phyloP scores from a whole-genome alignment of 2,329 filamentous ascomycete genomes.

The Sporothrix dimorphospora region DNA sequence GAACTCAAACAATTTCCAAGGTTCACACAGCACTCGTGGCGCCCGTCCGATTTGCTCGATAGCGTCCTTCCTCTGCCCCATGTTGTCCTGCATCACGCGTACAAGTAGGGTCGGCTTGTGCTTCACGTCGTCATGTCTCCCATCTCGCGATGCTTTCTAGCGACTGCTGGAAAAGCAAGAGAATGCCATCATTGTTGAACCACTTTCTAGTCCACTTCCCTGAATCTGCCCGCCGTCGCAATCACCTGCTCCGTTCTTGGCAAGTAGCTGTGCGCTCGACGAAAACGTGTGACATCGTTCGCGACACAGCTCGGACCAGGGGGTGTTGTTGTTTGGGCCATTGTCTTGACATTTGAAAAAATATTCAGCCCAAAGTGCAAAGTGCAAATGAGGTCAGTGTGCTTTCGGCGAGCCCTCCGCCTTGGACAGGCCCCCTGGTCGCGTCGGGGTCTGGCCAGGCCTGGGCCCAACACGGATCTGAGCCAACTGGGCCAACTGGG shows the following conservation, averaged over 20 bases:
- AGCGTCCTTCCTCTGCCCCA: not conserved
- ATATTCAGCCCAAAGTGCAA: not conserved
- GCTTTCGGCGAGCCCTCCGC: not conserved
- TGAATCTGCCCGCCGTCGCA: not conserved
- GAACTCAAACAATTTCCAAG: not conserved
- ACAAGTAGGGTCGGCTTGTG: not conserved
- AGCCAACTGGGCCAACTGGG: not conserved
- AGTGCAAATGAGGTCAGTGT: slow-evolving; percentile 22
- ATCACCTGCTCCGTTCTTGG: not conserved
- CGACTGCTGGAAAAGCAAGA: not conserved
- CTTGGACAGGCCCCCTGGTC: not conserved
- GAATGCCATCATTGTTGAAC: not conserved
- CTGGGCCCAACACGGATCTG: not conserved
- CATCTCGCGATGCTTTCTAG: not conserved
- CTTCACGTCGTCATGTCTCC: not conserved
- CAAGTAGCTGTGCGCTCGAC: not conserved
- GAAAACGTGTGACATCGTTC: slow-evolving; percentile 11
- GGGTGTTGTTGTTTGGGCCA: not conserved
- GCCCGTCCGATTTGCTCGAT: not conserved
- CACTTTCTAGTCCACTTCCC: not conserved
- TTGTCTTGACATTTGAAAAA: not conserved
- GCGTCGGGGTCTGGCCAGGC: not conserved
- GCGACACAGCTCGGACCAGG: slow-evolving; percentile 25
- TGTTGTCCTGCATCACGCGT: not conserved
- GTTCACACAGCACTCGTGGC: not conserved